Evolutionary conservation across 148 eudicot species (phyloP).

Genomic region (Arctostaphylos glauca): DNA sequence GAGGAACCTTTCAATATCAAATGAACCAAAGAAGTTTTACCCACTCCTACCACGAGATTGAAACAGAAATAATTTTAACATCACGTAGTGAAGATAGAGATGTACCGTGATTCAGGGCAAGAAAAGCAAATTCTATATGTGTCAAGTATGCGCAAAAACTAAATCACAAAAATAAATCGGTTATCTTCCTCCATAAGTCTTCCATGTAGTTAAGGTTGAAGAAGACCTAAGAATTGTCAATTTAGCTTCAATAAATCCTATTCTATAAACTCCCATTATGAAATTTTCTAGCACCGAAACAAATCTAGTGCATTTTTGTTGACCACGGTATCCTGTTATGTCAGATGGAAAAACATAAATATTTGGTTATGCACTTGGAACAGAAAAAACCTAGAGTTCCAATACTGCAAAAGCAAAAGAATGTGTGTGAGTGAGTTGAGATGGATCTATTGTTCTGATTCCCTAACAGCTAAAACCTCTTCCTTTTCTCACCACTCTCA

Average conservation of each 20-base stretch:
- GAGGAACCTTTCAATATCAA: conserved; percentile 84
- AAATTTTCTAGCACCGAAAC: neutral
- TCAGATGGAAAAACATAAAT: neutral
- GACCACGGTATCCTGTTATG: neutral
- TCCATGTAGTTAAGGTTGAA: neutral
- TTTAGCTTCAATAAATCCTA: neutral
- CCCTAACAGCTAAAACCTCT: neutral
- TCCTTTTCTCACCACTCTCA: neutral
- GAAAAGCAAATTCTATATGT: neutral
- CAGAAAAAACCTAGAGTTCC: neutral
- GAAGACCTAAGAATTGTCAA: conserved; percentile 5
- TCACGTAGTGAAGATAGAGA: neutral
- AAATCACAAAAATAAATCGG: conserved; percentile 2
- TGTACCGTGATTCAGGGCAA: neutral
- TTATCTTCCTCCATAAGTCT: neutral
- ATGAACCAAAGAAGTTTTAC: conserved; percentile 92
- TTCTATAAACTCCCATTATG: neutral
- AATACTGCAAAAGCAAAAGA: neutral
- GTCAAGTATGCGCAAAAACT: neutral
- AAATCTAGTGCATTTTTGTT: neutral
- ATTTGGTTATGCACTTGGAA: neutral
- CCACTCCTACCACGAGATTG: conserved; percentile 59
- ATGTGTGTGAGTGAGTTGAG: no score
- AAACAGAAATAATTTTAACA: conserved; percentile 14
- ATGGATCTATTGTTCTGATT: no score